Evolutionary conservation across 2,329 filamentous ascomycete genomes (phyloP), one percentile per base, ranked within the genome.

Genomic region (Stylonectria norvegica): DNA sequence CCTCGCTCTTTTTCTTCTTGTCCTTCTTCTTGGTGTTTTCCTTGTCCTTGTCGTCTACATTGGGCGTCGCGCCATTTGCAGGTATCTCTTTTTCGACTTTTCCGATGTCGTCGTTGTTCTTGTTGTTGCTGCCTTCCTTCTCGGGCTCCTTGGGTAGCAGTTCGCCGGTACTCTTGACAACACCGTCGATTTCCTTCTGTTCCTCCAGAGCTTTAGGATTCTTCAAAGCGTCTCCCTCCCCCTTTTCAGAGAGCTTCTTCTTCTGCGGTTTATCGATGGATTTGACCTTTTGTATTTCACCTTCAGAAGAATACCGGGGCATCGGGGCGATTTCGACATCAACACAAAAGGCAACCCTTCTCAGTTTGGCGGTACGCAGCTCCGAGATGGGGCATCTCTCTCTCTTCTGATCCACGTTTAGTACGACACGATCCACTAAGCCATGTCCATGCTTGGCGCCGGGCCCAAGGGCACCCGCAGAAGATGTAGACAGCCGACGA

Each of bases 301-400:
- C 72, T 3, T 93, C 86, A 11, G 71, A 67, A 11, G 71, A 67
- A 53, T 94, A 93, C 53, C 80, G 83, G 17, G 90, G 88, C 58
- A 88, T 82, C 1, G 89, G 88, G 3, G 91, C 91, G 58, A 98
- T 95, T 63, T 98, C 93, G 4, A 98, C 90, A 58, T 98, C 93
- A 3, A 98, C 93, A 54, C 88, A 95, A 59, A 98, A 98, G 0
- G 91, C 86, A 1, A 98, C 93, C 38, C 89, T 81, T 38, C 89
- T 79, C 44, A 98, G 66, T 61, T 93, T 95, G 34, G 80, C 79
- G 56, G 84, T 80, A 50, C 89, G 83, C 33, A 98, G 71, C 51
- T 95, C 90, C 4, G 79, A 71, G 20, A 97, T 80, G 17, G 79
- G 75, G 61, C 89, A 95, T 49, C 93, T 74, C 58, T 91, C 83